phyloP scores from a whole-genome alignment of 192 early-diverging fungal species.

The Pilaira anomala region DNA sequence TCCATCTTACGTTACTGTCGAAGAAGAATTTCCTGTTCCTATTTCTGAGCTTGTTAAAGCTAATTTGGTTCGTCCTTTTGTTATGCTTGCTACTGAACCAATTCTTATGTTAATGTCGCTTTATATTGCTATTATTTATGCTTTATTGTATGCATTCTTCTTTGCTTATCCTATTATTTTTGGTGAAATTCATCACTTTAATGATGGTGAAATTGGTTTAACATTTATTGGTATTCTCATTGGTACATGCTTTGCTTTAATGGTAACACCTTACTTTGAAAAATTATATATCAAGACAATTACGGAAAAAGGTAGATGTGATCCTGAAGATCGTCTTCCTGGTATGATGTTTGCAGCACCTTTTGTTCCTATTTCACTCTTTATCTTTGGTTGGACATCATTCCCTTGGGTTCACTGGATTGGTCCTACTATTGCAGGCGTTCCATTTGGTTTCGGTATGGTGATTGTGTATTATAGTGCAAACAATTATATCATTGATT shows the following conservation, averaged over 20 bases:
- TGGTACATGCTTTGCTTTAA: constrained; percentile 22
- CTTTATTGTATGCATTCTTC: constrained; percentile 31
- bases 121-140: constrained; percentile 31
- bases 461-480: constrained; percentile 26
- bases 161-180: constrained; percentile 34
- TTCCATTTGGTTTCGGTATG: constrained; percentile 33
- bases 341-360: constrained; percentile 28
- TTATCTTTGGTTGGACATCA: constrained; percentile 33
- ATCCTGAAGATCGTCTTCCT: constrained; percentile 31
- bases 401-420: constrained; percentile 34
- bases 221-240: constrained; percentile 30
- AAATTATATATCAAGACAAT: neutral
- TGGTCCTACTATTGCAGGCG: constrained; percentile 19
- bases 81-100: constrained; percentile 29
- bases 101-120: constrained; percentile 28
- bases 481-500: constrained; percentile 34
- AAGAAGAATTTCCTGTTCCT: constrained; percentile 26
- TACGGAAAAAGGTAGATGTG: neutral
- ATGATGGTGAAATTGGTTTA: constrained; percentile 33
- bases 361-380: constrained; percentile 32
- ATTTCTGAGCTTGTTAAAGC: constrained; percentile 17
- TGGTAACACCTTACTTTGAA: constrained; percentile 26
- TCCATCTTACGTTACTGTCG: constrained; percentile 25
- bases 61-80: constrained; percentile 27
- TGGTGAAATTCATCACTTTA: constrained; percentile 23